Base-by-base conservation (phyloP, 73 alveolate species). In the Breviolum minutum region DNA sequence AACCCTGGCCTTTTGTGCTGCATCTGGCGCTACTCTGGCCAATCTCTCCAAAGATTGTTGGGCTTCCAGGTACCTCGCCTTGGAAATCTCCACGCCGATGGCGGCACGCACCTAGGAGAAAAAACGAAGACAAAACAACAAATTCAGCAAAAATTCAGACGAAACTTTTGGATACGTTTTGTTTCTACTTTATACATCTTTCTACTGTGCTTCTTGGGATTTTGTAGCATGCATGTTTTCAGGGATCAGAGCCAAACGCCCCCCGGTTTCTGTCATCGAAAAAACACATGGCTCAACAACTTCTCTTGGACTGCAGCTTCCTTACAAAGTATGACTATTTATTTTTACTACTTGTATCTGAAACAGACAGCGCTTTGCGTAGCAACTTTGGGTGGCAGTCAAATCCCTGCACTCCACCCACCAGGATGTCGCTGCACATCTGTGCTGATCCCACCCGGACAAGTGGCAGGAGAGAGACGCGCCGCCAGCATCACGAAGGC, bases 31-130 rank as follows among this genome's bases (percentile, higher is more conserved):
- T 54, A 79, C 64, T 26, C 1, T 26, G n/a, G 54, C 64, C 64
- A 79, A 29, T 7, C 87, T 17, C 87, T 24, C 64, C 87, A 29
- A 24, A 8, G 87, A 17, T 26, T 63, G 62, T 27, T 29, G 69
- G 63, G 64, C 94, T 77, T 85, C 94, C 8, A 77, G 79, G 94
- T 62, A 68, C 79, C 94, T 79, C 17, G 79, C 27, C 22, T 63
- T 60, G 32, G 94, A 85, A n/a, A 85, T 63, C 94, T 85, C 94
- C 80, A 85, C 94, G n/a, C 94, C 94, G 29, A 85, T 60, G 79
- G 63, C 94, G 32, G 26, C 70, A 48, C 94, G 76, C 63, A 11
- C 94, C 94, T 85, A 40, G 54, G 40, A 40, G 54, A 40, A 40
- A 40, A 40, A 40, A 40, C 54, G 54, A 40, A 40, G 54, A 40